A percentile compares a stretch with the other conserved stretches of the same genome.
Evolutionary conservation across 306 rosid genomes (phyloP).

Genomic region (Cicer yamashitae): DNA sequence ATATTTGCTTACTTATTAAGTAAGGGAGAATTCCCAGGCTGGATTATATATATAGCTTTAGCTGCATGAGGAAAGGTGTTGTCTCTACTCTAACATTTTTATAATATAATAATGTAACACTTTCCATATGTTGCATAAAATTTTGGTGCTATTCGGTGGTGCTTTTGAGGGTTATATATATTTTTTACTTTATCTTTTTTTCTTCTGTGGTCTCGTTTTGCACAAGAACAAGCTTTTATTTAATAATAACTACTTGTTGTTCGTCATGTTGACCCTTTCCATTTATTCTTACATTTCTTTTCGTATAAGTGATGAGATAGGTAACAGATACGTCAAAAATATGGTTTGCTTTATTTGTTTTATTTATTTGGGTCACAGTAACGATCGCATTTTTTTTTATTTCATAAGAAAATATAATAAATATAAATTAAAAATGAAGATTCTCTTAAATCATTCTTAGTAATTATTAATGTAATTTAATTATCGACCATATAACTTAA

Average conservation of each 20-base stretch:
- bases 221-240: neutral
- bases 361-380: no score
- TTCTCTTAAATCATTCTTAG: no score
- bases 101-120: neutral
- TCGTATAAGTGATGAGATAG: conserved; percentile 39
- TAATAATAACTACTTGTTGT: conserved; percentile 22
- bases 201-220: neutral
- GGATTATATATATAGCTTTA: conserved; percentile 35
- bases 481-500: no score
- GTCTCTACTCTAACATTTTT: neutral
- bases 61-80: conserved; percentile 50
- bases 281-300: conserved; percentile 38
- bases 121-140: neutral
- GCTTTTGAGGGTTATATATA: conserved; percentile 40
- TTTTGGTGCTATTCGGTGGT: conserved; percentile 35
- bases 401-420: no score
- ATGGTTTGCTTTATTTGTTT: neutral
- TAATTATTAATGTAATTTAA: no score
- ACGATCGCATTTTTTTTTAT: no score
- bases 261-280: conserved; percentile 41
- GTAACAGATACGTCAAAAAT: conserved; percentile 29
- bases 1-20: conserved; percentile 46
- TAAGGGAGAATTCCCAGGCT: conserved; percentile 36
- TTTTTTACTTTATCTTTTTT: neutral
- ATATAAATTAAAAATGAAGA: no score